A percentile compares a stretch with the other conserved stretches of the same genome.
Evolutionary conservation across 1,284 basidiomycete species (phyloP).

Genomic region (Cerrena zonata): DNA sequence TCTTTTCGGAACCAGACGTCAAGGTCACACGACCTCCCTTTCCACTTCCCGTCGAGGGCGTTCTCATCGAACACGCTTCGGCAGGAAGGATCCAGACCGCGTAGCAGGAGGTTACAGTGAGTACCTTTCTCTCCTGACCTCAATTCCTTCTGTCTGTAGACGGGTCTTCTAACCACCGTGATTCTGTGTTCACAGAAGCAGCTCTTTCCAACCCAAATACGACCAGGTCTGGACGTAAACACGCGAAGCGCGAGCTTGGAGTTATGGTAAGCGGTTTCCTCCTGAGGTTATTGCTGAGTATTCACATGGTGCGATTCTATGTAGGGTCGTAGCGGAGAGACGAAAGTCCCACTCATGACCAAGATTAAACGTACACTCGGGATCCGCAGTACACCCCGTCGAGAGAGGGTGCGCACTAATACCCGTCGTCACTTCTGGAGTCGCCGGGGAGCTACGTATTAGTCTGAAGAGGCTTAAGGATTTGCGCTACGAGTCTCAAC

Average conservation of each 20-base stretch:
- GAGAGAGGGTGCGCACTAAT: constrained; percentile 4
- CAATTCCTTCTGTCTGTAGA: too few species aligned
- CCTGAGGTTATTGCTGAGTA: background rate
- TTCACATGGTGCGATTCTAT: constrained; percentile 1
- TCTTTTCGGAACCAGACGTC: background rate
- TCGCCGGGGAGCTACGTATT: too few species aligned
- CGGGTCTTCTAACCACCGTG: background rate
- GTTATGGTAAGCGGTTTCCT: constrained; percentile 34
- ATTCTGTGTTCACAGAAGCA: constrained; percentile 30
- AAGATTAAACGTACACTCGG: constrained; percentile 46
- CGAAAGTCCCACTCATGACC: constrained; percentile 47
- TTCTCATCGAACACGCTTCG: background rate
- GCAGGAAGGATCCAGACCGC: constrained; percentile 37
- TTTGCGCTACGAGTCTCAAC: too few species aligned
- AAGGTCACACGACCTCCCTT: background rate
- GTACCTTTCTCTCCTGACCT: constrained; percentile 14
- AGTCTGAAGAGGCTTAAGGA: too few species aligned
- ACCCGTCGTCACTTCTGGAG: too few species aligned
- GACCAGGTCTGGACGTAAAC: constrained; percentile 36
- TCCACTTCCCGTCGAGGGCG: background rate
- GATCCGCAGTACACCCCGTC: constrained; percentile 40
- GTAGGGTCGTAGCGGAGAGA: constrained; percentile 34
- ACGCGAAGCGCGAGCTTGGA: constrained; percentile 42
- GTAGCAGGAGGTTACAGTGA: constrained; percentile 46
- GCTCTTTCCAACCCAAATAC: constrained; percentile 48